Conservation (phyloP, 192 early-diverging fungal genomes). For the Mycoemilia scoparia region DNA sequence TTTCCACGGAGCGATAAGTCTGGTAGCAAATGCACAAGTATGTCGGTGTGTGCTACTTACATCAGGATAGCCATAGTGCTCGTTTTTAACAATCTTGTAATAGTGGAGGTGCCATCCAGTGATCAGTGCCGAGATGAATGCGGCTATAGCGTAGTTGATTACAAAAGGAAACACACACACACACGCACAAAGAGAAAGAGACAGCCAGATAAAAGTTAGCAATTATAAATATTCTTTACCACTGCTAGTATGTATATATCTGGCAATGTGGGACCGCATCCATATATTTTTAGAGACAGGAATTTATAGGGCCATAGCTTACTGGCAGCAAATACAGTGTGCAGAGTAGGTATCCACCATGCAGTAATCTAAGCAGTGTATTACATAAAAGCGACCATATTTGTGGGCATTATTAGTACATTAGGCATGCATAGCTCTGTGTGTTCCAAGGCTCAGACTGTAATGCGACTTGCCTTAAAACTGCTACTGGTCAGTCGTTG, state of each 20-base stretch:
- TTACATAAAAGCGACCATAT: too few species aligned
- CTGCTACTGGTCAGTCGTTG: too few species aligned
- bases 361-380: conserved; percentile 31
- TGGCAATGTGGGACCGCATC: background rate
- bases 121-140: conserved; percentile 46
- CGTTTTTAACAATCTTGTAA: conserved; percentile 62
- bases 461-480: too few species aligned
- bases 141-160: too few species aligned
- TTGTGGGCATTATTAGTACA: too few species aligned
- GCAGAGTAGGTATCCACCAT: conserved; percentile 30
- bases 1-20: too few species aligned
- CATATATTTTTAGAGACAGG: background rate
- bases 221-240: too few species aligned
- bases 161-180: too few species aligned
- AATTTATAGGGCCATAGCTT: conserved; percentile 4
- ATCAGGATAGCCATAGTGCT: conserved; percentile 58
- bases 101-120: conserved; percentile 59
- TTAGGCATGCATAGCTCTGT: too few species aligned
- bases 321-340: conserved; percentile 30
- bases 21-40: background rate
- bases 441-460: too few species aligned
- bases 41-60: too few species aligned
- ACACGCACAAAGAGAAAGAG: background rate
- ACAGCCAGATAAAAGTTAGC: background rate
- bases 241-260: background rate